Evolutionary conservation across 202 grass and related monocot species (phyloP).

Genomic region (Setaria viridis): DNA sequence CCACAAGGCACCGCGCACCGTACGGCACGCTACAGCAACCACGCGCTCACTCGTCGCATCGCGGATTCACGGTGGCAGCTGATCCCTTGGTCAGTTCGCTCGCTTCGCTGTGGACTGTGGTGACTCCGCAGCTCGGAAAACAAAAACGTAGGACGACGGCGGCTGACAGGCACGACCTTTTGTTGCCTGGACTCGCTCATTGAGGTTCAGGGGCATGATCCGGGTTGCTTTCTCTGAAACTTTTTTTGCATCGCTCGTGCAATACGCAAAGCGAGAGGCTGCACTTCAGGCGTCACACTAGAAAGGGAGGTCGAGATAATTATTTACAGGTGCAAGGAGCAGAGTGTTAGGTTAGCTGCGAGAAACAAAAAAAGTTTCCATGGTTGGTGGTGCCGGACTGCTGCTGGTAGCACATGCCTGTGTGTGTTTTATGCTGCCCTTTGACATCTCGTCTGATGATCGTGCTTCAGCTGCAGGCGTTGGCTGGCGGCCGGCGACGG

Average conservation of each 20-base stretch:
- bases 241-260: slow-evolving; percentile 17
- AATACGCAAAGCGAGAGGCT: not conserved
- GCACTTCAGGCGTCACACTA: not conserved
- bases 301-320: not conserved
- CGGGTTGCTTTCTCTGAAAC: too few relatives aligned
- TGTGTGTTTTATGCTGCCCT: too few relatives aligned
- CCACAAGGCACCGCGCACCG: not conserved
- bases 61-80: too few relatives aligned
- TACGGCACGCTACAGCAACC: slow-evolving; percentile 24
- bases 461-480: slow-evolving; percentile 1
- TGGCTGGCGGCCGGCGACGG: not conserved
- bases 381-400: too few relatives aligned
- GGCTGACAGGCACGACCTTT: too few relatives aligned
- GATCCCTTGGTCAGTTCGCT: too few relatives aligned
- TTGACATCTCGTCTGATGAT: not conserved
- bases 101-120: not conserved
- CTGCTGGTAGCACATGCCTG: too few relatives aligned
- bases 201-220: too few relatives aligned
- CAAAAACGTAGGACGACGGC: too few relatives aligned
- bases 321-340: slow-evolving; percentile 40
- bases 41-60: too few relatives aligned
- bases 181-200: too few relatives aligned
- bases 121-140: too few relatives aligned
- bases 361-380: not conserved
- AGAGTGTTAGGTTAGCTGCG: not conserved